Evolutionary conservation across 306 rosid species (phyloP), one percentile per base, ranked within the genome.

Genomic region (Leucaena leucocephala): DNA sequence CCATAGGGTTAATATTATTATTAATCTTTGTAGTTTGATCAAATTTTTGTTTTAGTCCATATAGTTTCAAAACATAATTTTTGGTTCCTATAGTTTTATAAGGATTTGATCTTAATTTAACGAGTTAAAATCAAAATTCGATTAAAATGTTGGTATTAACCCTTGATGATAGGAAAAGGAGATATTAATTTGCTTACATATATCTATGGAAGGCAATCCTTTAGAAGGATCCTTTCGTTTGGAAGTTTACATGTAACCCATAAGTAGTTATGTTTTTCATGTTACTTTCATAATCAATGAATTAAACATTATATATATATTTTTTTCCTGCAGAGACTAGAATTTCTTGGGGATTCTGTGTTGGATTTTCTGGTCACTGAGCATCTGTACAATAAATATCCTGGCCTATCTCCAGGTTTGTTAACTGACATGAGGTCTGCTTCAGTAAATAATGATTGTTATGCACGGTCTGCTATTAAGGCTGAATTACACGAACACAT

Each of bases 351-450:
- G 54, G 98, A 92, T 74, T 72, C 97, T 0, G 91, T 89, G 3
- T 68, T 94, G 55, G 97, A 94, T 83, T 89, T 87, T 77, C 88
- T 89, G 2, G 74, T 94, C 16, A 94, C 95, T 0, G n/a, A 64
- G 82, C 85, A 91, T 88, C 58, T 92, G 76, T 87, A 84, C 75
- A 0, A 81, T 6, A 78, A 85, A 80, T 84, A 91, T 85, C 97
- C 94, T 2, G 90, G 88, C 64, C 49, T 91, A 82, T 83, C 98
- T 19, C 97, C 93, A 0, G 91, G 84, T 70, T 62, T 81, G 69
- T 85, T 94, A 67, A 94, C 97, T 14, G 95, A 92, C 81, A 78
- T 91, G 97, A 89, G 98, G 74, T 48, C 97, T 17, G 92, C 97
- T 5, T 87, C 90, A 1, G 97, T 92, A 34, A 94, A 85, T 71